Conservation (phyloP, 352 stramenopile genomes). For the Achlya hypogyna region DNA sequence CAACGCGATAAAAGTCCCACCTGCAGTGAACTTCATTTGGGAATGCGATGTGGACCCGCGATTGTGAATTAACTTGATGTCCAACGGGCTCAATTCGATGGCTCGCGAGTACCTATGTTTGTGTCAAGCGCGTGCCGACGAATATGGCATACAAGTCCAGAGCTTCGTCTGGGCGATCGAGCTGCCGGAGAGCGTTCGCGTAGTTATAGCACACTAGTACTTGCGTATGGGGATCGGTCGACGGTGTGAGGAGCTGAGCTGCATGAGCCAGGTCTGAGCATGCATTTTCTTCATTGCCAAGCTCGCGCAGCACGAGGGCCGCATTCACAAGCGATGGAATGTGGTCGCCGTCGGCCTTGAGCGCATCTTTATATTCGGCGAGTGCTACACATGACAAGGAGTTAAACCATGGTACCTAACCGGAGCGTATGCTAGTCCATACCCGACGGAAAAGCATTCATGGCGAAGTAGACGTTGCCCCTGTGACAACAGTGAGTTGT, state of each 20-base stretch:
- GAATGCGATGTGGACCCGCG: constrained; percentile 41
- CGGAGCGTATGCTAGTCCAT: neutral
- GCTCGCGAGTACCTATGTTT: constrained; percentile 22
- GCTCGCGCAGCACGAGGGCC: constrained; percentile 33
- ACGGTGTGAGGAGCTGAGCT: neutral
- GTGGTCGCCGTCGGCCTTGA: constrained; percentile 33
- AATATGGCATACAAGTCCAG: constrained; percentile 1
- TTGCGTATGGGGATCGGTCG: neutral
- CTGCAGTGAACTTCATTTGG: constrained; percentile 35
- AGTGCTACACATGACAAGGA: constrained; percentile 20
- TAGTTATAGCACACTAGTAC: constrained; percentile 2
- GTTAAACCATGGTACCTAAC: neutral
- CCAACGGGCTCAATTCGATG: constrained; percentile 30
- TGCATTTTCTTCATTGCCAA: constrained; percentile 34
- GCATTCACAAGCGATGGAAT: constrained; percentile 41
- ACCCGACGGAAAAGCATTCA: constrained; percentile 27
- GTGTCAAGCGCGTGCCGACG: neutral
- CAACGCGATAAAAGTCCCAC: neutral
- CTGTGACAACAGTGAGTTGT: neutral
- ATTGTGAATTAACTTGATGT: constrained; percentile 50
- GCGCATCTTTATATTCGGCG: constrained; percentile 37
- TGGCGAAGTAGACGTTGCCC: constrained; percentile 40
- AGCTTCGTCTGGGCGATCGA: constrained; percentile 39
- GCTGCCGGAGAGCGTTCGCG: constrained; percentile 7
- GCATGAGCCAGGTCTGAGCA: neutral